phyloP scores from a whole-genome alignment of 179 eudicot species.

The Beta lomatogona region DNA sequence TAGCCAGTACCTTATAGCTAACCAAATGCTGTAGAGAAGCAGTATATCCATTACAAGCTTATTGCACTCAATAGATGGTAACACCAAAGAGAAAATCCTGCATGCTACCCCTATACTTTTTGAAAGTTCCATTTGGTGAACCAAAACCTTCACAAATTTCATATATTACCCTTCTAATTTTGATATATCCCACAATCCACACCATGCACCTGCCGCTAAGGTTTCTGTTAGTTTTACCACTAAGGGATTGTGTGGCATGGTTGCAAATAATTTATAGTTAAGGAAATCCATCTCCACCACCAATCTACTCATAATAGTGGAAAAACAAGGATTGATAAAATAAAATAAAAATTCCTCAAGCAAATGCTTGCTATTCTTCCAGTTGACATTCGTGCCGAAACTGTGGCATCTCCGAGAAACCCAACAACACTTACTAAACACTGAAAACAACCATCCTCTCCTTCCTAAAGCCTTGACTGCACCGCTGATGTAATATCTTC shows the following conservation, averaged over 20 bases:
- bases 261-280: too few relatives aligned
- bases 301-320: not conserved
- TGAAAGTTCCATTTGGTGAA: not conserved
- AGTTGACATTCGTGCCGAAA: not conserved
- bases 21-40: not conserved
- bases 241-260: not conserved
- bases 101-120: not conserved
- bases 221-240: not conserved
- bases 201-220: not conserved
- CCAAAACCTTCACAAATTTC: not conserved
- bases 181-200: not conserved
- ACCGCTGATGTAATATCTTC: not conserved
- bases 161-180: not conserved
- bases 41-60: not conserved
- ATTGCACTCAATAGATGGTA: not conserved
- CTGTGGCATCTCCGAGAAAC: not conserved
- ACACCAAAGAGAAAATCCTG: not conserved
- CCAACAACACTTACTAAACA: not conserved
- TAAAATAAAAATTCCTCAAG: not conserved
- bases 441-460: not conserved
- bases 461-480: not conserved
- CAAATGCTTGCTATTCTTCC: not conserved
- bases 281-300: not conserved
- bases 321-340: not conserved
- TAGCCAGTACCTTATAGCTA: not conserved